Base-by-base conservation (phyloP, 352 stramenopile species). In the Pythium apleroticum region DNA sequence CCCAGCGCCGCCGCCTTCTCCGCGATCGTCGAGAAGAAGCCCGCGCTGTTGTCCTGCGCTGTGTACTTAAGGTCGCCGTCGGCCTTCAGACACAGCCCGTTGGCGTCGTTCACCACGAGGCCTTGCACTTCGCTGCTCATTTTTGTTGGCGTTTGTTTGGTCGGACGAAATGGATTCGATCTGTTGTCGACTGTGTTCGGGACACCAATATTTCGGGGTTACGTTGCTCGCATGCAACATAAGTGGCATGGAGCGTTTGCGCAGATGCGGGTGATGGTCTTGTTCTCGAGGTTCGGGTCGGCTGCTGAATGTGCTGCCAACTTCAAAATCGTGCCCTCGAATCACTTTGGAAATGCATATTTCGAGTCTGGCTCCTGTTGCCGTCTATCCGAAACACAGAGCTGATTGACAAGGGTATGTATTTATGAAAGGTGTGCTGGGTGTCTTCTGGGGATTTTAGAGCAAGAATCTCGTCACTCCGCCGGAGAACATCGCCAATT, bases 1-100 rank as follows among this genome's bases (percentile, higher is more conserved):
- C 69, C 72, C 49, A 86, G 73, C 37, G 72, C 66, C 10, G 75
- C 72, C 57, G 84, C 84, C 54, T 83, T 86, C 60, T 90, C 75
- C 3, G 72, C 78, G 65, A 93, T 89, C 45, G 76, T 81, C 37
- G 82, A 78, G 65, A 91, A 93, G 74, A 93, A 93, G n/a, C 84
- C 82, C 15, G 68, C 35, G 56, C 69, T 87, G 60, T 84, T 77
- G 48, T 79, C 68, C 41, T 80, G 63, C n/a, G 52, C 57, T 20
- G 75, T 67, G 30, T 78, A 81, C 69, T 69, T 57, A 27, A 93
- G 74, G 58, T 91, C 79, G 12, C 84, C 84, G 43, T 87, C 70
- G 19, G 81, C 84, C 63, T 86, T 77, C 33, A 93, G 72, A 63
- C 82, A 76, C 19, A 93, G 73, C 22, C 84, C 84, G 61, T 91